These are phyloP conservation scores for Candida suzukii DNA, from an alignment of 805 yeast species.

Conservation along the genomic window DNA sequence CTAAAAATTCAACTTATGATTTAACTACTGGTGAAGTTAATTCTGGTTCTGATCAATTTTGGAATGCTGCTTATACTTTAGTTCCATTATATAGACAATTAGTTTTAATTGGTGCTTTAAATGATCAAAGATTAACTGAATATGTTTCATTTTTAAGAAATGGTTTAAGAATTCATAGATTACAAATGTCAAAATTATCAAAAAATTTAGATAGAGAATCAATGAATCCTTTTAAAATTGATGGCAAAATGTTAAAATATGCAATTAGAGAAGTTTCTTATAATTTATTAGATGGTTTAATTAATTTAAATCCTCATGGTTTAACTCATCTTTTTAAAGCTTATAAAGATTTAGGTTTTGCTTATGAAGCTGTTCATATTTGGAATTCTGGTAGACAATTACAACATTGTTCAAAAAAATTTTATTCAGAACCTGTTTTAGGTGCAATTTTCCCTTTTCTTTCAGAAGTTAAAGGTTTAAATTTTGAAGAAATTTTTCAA, in stretches of 20 bases:
- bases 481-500: slow-evolving; percentile 50
- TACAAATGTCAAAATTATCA: slow-evolving; percentile 42
- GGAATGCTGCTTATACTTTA: slow-evolving; percentile 43
- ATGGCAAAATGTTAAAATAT: slow-evolving; percentile 34
- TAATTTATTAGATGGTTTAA: slow-evolving; percentile 34
- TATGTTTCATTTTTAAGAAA: slow-evolving; percentile 45
- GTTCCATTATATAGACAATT: slow-evolving; percentile 44
- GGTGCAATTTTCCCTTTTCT: slow-evolving; percentile 66
- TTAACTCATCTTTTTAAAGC: slow-evolving; percentile 51
- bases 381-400: slow-evolving; percentile 58
- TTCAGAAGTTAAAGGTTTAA: slow-evolving; percentile 47
- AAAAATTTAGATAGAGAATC: slow-evolving; percentile 52
- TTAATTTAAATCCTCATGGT: slow-evolving; percentile 40
- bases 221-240: slow-evolving; percentile 42
- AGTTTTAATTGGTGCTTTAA: slow-evolving; percentile 39
- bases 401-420: slow-evolving; percentile 31
- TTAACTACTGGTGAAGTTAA: slow-evolving; percentile 26
- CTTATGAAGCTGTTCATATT: slow-evolving; percentile 54
- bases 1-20: slow-evolving; percentile 27
- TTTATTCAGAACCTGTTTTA: slow-evolving; percentile 57
- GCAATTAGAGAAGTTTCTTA: slow-evolving; percentile 39
- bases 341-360: slow-evolving; percentile 49
- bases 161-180: slow-evolving; percentile 47
- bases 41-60: slow-evolving; percentile 33
- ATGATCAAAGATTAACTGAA: slow-evolving; percentile 34